phyloP scores from a whole-genome alignment of 2,329 filamentous ascomycete species.

The Rosellinia necatrix region DNA sequence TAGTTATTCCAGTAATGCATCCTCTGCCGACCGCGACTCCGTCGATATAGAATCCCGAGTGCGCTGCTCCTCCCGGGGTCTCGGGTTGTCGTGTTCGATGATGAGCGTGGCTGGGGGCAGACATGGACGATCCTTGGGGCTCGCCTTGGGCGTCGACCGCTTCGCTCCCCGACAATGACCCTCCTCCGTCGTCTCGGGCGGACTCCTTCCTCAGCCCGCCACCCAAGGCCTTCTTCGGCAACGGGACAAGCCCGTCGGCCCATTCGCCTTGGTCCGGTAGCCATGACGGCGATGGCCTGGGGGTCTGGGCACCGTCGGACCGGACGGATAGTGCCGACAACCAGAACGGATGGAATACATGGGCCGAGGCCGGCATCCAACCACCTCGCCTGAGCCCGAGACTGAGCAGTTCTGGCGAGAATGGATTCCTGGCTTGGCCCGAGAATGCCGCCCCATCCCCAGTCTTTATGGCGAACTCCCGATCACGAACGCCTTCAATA shows the following conservation, averaged over 20 bases:
- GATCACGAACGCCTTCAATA: slow-evolving; percentile 41
- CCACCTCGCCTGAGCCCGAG: slow-evolving; percentile 39
- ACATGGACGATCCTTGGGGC: slow-evolving; percentile 68
- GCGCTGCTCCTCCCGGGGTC: slow-evolving; percentile 16
- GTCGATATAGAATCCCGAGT: slow-evolving; percentile 5
- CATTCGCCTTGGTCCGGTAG: slow-evolving; percentile 50
- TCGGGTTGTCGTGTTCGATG: slow-evolving; percentile 29
- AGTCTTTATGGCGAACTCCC: slow-evolving; percentile 37
- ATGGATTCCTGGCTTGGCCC: slow-evolving; percentile 49
- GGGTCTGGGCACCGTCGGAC: slow-evolving; percentile 45
- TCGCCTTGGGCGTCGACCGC: slow-evolving; percentile 61
- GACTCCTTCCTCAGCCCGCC: slow-evolving; percentile 48
- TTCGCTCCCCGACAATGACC: slow-evolving; percentile 41
- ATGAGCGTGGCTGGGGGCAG: slow-evolving; percentile 42
- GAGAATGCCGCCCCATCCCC: slow-evolving; percentile 45
- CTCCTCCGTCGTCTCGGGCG: slow-evolving; percentile 38
- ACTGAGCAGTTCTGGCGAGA: slow-evolving; percentile 42
- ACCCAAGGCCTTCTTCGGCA: slow-evolving; percentile 48
- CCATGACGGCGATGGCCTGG: slow-evolving; percentile 44
- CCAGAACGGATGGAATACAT: slow-evolving; percentile 40
- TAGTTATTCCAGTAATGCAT: slow-evolving; percentile 12
- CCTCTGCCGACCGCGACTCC: neutral
- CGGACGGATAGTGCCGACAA: slow-evolving; percentile 31
- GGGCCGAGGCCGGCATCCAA: slow-evolving; percentile 38
- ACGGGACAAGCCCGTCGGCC: slow-evolving; percentile 36